Conservation (phyloP, 495 filamentous ascomycete species). For the Staphylotrichum tortipilum region DNA sequence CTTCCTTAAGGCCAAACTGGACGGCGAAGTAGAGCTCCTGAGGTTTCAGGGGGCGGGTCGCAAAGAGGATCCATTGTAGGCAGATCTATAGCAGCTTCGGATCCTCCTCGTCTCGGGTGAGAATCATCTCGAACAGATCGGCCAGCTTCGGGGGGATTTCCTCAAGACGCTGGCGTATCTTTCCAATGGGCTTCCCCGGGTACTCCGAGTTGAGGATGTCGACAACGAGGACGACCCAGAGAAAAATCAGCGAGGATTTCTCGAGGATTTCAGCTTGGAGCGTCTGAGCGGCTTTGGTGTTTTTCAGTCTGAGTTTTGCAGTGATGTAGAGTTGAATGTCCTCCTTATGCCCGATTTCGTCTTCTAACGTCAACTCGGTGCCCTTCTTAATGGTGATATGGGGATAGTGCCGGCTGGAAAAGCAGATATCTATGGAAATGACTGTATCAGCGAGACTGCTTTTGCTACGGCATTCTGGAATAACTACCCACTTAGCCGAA, state of each 20-base stretch:
- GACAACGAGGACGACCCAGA: conserved; percentile 39
- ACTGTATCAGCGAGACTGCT: background rate
- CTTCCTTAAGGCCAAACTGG: conserved; percentile 4
- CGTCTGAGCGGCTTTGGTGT: conserved; percentile 17
- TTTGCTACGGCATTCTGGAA: background rate
- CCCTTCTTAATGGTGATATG: conserved; percentile 30
- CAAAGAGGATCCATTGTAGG: conserved; percentile 31
- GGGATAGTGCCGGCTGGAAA: conserved; percentile 46
- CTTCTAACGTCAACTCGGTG: conserved; percentile 17
- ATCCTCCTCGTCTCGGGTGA: conserved; percentile 22
- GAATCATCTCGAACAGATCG: conserved; percentile 26
- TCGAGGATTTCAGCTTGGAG: conserved; percentile 23
- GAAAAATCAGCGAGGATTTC: conserved; percentile 36
- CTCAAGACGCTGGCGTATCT: conserved; percentile 8
- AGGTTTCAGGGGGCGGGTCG: conserved; percentile 21
- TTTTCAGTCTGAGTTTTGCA: conserved; percentile 6
- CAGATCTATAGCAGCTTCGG: conserved; percentile 20
- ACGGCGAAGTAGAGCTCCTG: conserved; percentile 32
- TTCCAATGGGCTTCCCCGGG: conserved; percentile 5
- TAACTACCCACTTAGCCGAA: no score
- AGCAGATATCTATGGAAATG: conserved; percentile 33
- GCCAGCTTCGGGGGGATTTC: conserved; percentile 22
- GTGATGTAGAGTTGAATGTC: conserved; percentile 18
- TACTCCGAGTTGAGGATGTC: conserved; percentile 35
- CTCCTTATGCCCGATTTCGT: conserved; percentile 11